Evolutionary conservation across 108 stramenopile species (phyloP).

Genomic region (Aureococcus anophagefferens): DNA sequence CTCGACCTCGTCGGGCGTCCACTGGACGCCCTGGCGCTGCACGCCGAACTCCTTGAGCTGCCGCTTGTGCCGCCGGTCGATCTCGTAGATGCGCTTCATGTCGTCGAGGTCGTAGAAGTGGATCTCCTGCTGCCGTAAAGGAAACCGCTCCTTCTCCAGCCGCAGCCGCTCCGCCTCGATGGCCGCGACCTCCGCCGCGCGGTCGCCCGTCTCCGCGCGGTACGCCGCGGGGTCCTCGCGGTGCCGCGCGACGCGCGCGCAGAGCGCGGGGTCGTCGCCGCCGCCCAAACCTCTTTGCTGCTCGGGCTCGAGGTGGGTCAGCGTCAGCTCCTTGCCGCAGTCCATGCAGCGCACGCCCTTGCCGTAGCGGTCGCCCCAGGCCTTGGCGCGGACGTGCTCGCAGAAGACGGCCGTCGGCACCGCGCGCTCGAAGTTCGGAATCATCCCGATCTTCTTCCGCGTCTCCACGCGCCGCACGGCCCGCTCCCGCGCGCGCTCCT

Average conservation of each 20-base stretch:
- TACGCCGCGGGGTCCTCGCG: constrained; percentile 26
- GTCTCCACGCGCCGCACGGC: constrained; percentile 2
- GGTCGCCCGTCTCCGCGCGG: constrained; percentile 15
- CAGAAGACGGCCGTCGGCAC: constrained; percentile 21
- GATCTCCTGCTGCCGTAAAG: constrained; percentile 17
- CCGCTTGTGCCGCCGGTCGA: constrained; percentile 29
- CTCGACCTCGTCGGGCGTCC: constrained; percentile 29
- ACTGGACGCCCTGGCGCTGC: constrained; percentile 40
- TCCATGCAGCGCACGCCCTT: constrained; percentile 33
- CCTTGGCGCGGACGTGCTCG: constrained; percentile 33
- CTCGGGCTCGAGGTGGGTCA: constrained; percentile 18
- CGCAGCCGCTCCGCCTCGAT: constrained; percentile 38
- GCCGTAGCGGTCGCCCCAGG: constrained; percentile 38
- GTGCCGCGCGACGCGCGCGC: constrained; percentile 20
- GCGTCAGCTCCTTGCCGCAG: constrained; percentile 36
- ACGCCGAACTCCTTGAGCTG: constrained; percentile 27
- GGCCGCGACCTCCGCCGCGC: constrained; percentile 13
- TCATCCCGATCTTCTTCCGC: constrained; percentile 14
- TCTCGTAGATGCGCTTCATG: constrained; percentile 30
- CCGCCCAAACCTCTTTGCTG: constrained; percentile 32
- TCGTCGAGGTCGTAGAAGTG: constrained; percentile 46
- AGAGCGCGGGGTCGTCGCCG: constrained; percentile 25
- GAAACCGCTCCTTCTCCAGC: constrained; percentile 38
- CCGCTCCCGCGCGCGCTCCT: background rate
- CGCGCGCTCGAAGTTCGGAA: constrained; percentile 21